These are phyloP conservation scores for Luffa acutangula DNA, from an alignment of 306 rosid species.

Conservation along the genomic window DNA sequence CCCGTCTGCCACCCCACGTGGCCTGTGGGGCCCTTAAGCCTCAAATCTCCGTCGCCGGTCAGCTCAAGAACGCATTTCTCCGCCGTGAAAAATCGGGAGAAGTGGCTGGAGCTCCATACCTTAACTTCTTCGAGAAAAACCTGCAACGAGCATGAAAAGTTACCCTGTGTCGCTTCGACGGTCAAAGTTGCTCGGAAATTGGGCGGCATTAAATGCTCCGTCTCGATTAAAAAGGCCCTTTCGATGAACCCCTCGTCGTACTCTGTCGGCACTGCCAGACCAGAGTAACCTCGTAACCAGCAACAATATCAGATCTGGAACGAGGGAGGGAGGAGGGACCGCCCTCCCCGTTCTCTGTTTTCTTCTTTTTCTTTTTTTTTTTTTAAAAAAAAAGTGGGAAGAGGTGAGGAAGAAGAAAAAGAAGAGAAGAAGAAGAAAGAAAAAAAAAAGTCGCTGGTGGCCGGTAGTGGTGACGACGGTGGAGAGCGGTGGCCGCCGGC, in stretches of 20 bases:
- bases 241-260: constrained; percentile 45
- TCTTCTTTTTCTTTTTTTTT: no score
- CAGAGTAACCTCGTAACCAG: constrained; percentile 36
- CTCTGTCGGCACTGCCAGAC: constrained; percentile 42
- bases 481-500: no score
- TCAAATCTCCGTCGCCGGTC: constrained; percentile 63
- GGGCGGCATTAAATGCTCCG: constrained; percentile 26
- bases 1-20: constrained; percentile 84
- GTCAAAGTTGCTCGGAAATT: constrained; percentile 55
- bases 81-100: constrained; percentile 41
- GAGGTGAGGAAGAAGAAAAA: no score
- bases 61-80: constrained; percentile 56
- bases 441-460: no score
- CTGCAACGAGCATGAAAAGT: constrained; percentile 57
- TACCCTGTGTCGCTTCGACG: constrained; percentile 42
- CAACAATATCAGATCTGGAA: constrained; percentile 25
- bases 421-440: no score
- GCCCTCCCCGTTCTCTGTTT: no score
- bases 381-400: no score
- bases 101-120: constrained; percentile 85
- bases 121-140: constrained; percentile 78
- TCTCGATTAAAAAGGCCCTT: constrained; percentile 46
- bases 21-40: constrained; percentile 51
- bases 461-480: no score
- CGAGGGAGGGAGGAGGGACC: no score